Evolutionary conservation across 2,329 filamentous ascomycete genomes (phyloP), one percentile per base, ranked within the genome.

Genomic region (Scortechinia acanthostroma): DNA sequence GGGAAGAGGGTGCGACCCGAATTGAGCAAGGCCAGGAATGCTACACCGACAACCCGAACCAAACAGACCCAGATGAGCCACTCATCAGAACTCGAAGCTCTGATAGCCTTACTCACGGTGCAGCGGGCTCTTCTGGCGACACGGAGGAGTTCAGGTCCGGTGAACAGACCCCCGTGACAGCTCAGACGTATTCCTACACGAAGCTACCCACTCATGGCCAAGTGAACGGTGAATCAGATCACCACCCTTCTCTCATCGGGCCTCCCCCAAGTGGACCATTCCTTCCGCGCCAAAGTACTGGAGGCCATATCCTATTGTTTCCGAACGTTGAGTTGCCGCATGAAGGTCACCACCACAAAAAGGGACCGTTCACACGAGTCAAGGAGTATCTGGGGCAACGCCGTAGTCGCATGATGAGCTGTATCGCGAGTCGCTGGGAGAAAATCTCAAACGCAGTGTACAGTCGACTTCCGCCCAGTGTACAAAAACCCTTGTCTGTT

Each of bases 31-130:
- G 35, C 6, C 35, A 76, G 65, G 77, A 84, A 15, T 70, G 79
- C 48, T 83, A 81, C 56, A 68, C 65, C 45, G 76, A 77, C 43
- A 64, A 73, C 17, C 59, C 61, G 2, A 45, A 40, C 19, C 20
- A 28, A 13, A 42, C 25, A 30, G 42, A 42, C 13, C 42, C 45
- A 16, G 61, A 62, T 17, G 61, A 68, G 43, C 52, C 56, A 3
- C 52, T 40, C 13, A 19, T 40, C 20, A 13, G 35, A 19, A 40
- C 10, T 19, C 35, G 17, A 10, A 40, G 35, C 17, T 10, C 10
- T n/a, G 25, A 30, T 30, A n/a, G n/a, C n/a, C n/a, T n/a, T n/a
- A n/a, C n/a, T n/a, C n/a, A n/a, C n/a, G n/a, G n/a, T n/a, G n/a
- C n/a, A n/a, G n/a, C n/a, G n/a, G n/a, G n/a, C n/a, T n/a, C n/a